Conservation (phyloP, 1,284 basidiomycete species). For the Coriolopsis trogii region DNA sequence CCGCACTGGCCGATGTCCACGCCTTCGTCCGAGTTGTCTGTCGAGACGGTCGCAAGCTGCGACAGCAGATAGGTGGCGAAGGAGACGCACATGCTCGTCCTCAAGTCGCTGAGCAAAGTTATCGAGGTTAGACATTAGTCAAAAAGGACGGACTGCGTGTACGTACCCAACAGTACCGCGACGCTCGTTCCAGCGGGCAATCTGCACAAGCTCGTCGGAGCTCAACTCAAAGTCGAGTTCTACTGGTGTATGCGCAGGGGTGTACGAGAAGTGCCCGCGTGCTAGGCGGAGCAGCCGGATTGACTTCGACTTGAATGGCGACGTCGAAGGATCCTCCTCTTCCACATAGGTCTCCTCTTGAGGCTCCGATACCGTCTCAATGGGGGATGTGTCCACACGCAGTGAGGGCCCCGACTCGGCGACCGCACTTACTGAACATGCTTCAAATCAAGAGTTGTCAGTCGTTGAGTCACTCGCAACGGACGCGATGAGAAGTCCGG, state of each 20-base stretch:
- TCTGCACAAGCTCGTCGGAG: constrained; percentile 11
- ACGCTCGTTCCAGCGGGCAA: constrained; percentile 15
- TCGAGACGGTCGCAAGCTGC: neutral
- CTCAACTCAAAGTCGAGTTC: constrained; percentile 16
- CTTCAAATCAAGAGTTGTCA: no score
- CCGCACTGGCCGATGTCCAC: constrained; percentile 13
- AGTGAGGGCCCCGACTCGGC: no score
- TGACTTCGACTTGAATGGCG: constrained; percentile 6
- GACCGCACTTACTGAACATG: no score
- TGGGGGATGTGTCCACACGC: no score
- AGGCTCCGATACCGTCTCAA: no score
- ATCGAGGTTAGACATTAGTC: neutral
- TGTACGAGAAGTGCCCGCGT: constrained; percentile 12
- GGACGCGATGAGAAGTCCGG: no score
- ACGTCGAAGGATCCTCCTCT: neutral
- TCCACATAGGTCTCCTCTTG: no score
- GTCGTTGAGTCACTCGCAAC: no score
- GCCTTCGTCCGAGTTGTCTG: neutral
- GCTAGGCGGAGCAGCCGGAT: constrained; percentile 11
- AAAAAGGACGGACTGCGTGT: neutral
- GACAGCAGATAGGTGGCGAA: constrained; percentile 8
- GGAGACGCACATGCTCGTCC: constrained; percentile 16
- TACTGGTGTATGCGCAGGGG: constrained; percentile 6
- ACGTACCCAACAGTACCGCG: constrained; percentile 5
- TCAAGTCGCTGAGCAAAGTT: constrained; percentile 8